Evolutionary conservation across 441 rosid genomes (phyloP).

Genomic region (Capsella rubella): DNA sequence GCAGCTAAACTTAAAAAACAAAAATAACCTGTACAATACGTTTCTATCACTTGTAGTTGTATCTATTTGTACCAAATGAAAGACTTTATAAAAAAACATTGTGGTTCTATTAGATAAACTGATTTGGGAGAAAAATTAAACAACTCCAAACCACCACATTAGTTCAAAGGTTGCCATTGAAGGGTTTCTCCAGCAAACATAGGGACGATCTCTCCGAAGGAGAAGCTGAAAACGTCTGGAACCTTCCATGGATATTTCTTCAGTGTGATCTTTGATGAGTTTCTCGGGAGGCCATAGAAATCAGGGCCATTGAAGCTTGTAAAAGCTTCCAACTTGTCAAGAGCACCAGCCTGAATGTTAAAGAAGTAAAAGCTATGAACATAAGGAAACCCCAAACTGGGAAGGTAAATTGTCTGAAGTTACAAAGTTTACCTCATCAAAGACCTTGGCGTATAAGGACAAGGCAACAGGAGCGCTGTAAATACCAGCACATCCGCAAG

Average conservation of each 20-base stretch:
- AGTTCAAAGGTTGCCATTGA: slow-evolving; percentile 62
- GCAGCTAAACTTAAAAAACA: too few relatives aligned
- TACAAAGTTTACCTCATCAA: slow-evolving; percentile 73
- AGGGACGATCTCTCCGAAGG: slow-evolving; percentile 81
- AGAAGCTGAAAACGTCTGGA: slow-evolving; percentile 65
- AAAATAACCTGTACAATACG: too few relatives aligned
- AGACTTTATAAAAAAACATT: too few relatives aligned
- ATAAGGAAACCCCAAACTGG: not conserved
- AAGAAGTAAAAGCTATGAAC: slow-evolving; percentile 1
- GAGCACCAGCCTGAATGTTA: slow-evolving; percentile 73
- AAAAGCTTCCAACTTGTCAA: slow-evolving; percentile 91
- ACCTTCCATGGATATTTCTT: slow-evolving; percentile 74
- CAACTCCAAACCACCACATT: slow-evolving; percentile 20
- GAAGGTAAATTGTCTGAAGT: slow-evolving; percentile 15
- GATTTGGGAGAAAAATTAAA: not conserved
- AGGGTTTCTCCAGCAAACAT: slow-evolving; percentile 91
- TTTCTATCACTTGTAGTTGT: too few relatives aligned
- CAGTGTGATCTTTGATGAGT: slow-evolving; percentile 72
- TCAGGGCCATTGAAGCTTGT: slow-evolving; percentile 97
- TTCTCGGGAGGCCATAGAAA: slow-evolving; percentile 92
- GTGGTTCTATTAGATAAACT: too few relatives aligned
- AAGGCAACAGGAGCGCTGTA: slow-evolving; percentile 86
- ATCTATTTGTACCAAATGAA: too few relatives aligned
- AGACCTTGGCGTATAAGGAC: slow-evolving; percentile 83
- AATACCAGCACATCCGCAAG: slow-evolving; percentile 94